Base-by-base conservation (phyloP, 768 basidiomycete species). In the Erythrobasidium yunnanense region DNA sequence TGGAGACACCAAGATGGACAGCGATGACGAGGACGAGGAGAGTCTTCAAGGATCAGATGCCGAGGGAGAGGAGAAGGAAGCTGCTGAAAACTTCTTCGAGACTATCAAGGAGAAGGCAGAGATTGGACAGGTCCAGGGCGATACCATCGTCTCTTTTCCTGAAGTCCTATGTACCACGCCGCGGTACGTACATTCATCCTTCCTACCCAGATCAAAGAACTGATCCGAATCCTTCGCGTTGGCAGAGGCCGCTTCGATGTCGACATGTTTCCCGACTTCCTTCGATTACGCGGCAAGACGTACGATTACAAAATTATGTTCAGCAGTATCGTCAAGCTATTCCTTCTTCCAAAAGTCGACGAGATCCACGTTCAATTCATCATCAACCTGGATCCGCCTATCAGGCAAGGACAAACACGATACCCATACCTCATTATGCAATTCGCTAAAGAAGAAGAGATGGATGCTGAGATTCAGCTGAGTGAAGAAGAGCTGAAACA, bases 371-470 rank as follows among this genome's bases (percentile, higher is more conserved):
- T 95, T 34, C 81, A 95, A 60, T 90, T 99, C 74, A 92, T 99
- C 67, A 90, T 99, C 71, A 88, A 89, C 57, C 80, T 99, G 50
- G 90, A 84, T 74, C 88, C 84, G 25, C 93, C 95, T 1, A 95
- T 99, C 68, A 83, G 93, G 50, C 95, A 97, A 80, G 95, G 95
- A 54, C 95, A 97, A 74, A 99, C 95, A 1, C 82, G 90, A 47
- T 97, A 99, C 77, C 93, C 93, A 65, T 99, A 95, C 75, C 79
- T 99, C 22, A 93, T 99, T 63, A 92, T 96, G 86, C 92, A 95
- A 72, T 97, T 95, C 77, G 86, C 85, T n/a, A 82, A 88, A 65
- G 93, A 96, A 71, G 95, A 97, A 75, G 91, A 95, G 77, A 90
- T 91, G 68, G 93, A 92, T 25, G 88, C 91, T 4, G 91, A 95